Percentiles rank a stretch among this genome's conserved stretches.
phyloP scores from a whole-genome alignment of 1,139 yeast genomes.

The Suhomyces taliae region DNA sequence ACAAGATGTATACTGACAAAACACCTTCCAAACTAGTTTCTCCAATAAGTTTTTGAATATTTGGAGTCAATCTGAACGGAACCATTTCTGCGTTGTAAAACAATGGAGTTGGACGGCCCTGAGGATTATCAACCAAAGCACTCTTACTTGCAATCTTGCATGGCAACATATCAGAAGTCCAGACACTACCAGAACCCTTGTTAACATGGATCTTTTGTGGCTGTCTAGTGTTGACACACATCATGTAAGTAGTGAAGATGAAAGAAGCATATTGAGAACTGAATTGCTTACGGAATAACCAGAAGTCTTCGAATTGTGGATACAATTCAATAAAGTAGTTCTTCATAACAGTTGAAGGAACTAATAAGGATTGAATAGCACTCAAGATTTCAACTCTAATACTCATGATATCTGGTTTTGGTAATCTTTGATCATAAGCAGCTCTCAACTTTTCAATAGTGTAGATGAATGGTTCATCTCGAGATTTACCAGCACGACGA shows the following conservation, averaged over 20 bases:
- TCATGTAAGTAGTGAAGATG: slow-evolving; percentile 88
- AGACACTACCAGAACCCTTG: slow-evolving; percentile 79
- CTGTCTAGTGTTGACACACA: slow-evolving; percentile 90
- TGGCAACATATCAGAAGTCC: slow-evolving; percentile 96
- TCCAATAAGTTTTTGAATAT: slow-evolving; percentile 90
- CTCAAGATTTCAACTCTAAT: slow-evolving; percentile 87
- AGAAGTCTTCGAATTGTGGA: slow-evolving; percentile 86
- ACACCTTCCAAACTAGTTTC: slow-evolving; percentile 91
- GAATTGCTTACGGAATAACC: slow-evolving; percentile 95
- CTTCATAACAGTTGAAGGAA: slow-evolving; percentile 82
- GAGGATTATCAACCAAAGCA: slow-evolving; percentile 57
- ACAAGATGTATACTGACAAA: slow-evolving; percentile 79
- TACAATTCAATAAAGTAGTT: slow-evolving; percentile 64
- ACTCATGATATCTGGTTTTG: slow-evolving; percentile 88
- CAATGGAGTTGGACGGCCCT: slow-evolving; percentile 72
- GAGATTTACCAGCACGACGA: slow-evolving; percentile 65
- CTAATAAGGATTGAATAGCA: slow-evolving; percentile 83
- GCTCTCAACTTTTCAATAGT: slow-evolving; percentile 85
- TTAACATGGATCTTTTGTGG: slow-evolving; percentile 92
- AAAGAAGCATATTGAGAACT: slow-evolving; percentile 96
- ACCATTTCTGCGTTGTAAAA: slow-evolving; percentile 94
- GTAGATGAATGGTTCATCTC: slow-evolving; percentile 89
- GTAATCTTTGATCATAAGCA: slow-evolving; percentile 88
- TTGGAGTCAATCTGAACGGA: slow-evolving; percentile 95
- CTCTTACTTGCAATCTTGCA: slow-evolving; percentile 69